Conservation (phyloP, 2,329 filamentous ascomycete genomes). For the Nannizzia gypsea region DNA sequence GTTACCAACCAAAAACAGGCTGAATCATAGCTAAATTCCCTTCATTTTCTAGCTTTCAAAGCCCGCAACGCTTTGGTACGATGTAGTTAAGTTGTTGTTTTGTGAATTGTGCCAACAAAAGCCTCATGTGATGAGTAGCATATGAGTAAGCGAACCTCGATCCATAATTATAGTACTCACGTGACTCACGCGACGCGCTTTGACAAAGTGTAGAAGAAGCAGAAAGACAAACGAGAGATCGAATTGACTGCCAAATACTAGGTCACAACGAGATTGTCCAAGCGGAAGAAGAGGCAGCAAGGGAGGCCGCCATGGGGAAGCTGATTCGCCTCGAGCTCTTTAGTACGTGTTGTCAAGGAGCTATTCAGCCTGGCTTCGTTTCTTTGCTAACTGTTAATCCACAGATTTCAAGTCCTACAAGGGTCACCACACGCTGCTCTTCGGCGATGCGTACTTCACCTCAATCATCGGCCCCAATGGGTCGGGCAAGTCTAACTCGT, state of each 20-base stretch:
- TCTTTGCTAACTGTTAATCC: constrained; percentile 15
- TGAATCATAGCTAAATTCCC: no score
- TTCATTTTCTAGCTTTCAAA: no score
- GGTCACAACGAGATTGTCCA: not conserved
- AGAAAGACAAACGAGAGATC: not conserved
- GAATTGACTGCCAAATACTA: not conserved
- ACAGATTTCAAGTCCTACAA: constrained; percentile 99
- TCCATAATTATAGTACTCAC: not conserved
- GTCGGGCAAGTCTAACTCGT: constrained; percentile 98
- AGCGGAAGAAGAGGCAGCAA: not conserved
- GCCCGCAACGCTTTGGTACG: no score
- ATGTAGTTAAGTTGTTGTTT: no score
- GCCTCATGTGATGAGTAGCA: not conserved
- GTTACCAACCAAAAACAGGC: no score
- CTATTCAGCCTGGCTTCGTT: constrained; percentile 5
- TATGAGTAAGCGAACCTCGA: not conserved
- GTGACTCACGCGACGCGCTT: constrained; percentile 1
- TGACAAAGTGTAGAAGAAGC: not conserved
- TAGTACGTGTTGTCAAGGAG: constrained; percentile 47
- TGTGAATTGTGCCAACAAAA: no score
- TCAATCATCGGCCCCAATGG: constrained; percentile 99
- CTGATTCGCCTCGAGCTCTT: constrained; percentile 88
- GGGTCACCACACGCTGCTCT: constrained; percentile 84
- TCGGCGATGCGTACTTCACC: constrained; percentile 97
- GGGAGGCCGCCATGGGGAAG: constrained; percentile 63